Evolutionary conservation across 2,329 filamentous ascomycete genomes (phyloP), one percentile per base, ranked within the genome.

Genomic region (Exophiala dermatitidis): DNA sequence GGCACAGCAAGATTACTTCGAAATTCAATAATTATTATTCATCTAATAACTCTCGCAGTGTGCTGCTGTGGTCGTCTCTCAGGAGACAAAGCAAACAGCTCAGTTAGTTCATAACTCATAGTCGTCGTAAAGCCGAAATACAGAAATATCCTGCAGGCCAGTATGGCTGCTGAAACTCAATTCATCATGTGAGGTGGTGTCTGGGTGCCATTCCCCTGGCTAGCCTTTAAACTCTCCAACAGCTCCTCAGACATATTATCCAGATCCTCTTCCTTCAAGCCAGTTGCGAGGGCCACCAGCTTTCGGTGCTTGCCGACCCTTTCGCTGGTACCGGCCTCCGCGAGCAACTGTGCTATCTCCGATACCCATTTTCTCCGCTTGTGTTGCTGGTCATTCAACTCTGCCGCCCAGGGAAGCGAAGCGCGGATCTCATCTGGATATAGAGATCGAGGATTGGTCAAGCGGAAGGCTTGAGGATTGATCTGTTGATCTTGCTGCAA

Each of bases 261-360:
- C 6, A 75, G 63, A 19, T 74, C 72, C 47, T 74, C 72, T 58
- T 75, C 73, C 53, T 71, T 72, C 19, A 75, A 62, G 0, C 72
- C 72, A 0, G 73, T 75, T 8, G 73, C 73, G 44, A 75, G 66
- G 46, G 72, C 67, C 10, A 75, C 72, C 3, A 75, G 65, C 57
- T 70, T 74, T 42, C 73, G 69, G 58, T 74, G 72, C 57, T 74
- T 72, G 48, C 73, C 72, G 19, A 74, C 68, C 50, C 71, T 73
- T 42, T 72, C 72, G 57, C 71, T 71, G 19, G 72, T 70, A 9
- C 72, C 72, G 1, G 72, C 71, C 57, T 74, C 72, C 4, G 58
- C 59, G 50, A 60, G 61, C 37, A 63, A 45, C 31, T 51, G 47
- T 10, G 62, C 62, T 3, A 61, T 58, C n/a, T 64, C 59, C 12